phyloP scores from a whole-genome alignment of 371 early-diverging fungal genomes.

The Syncephalastrum sp. region DNA sequence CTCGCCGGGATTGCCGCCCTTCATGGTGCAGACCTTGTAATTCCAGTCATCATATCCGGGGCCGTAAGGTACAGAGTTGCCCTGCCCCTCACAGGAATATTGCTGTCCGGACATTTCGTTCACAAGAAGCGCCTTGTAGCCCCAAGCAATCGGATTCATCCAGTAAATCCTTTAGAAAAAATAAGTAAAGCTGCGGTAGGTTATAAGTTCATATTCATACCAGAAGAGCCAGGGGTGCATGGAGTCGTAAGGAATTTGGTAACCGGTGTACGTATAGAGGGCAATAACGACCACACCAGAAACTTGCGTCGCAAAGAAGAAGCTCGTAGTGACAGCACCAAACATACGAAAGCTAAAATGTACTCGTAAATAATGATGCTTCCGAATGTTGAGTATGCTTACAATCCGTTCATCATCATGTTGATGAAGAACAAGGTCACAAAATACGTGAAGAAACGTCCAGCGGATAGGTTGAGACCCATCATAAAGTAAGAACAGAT shows the following conservation, averaged over 20 bases:
- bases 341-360: slow-evolving; percentile 46
- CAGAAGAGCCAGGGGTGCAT: slow-evolving; percentile 60
- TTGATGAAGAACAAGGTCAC: slow-evolving; percentile 35
- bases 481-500: slow-evolving; percentile 49
- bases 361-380: slow-evolving; percentile 8
- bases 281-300: slow-evolving; percentile 48
- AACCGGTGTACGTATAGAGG: slow-evolving; percentile 57
- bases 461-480: slow-evolving; percentile 43
- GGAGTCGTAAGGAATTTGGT: slow-evolving; percentile 23
- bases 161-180: slow-evolving; percentile 64
- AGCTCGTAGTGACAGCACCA: slow-evolving; percentile 43
- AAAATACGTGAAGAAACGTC: slow-evolving; percentile 48
- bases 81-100: slow-evolving; percentile 51
- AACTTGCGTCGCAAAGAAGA: slow-evolving; percentile 45
- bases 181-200: not conserved
- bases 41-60: slow-evolving; percentile 48
- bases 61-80: slow-evolving; percentile 58
- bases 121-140: slow-evolving; percentile 64
- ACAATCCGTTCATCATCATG: slow-evolving; percentile 35
- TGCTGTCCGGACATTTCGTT: slow-evolving; percentile 71
- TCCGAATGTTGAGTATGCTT: too few species aligned
- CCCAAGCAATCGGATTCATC: slow-evolving; percentile 73
- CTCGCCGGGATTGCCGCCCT: slow-evolving; percentile 56
- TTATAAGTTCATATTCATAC: slow-evolving; percentile 11
- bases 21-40: slow-evolving; percentile 63